These are phyloP conservation scores for Huntiella moniliformis DNA, from an alignment of 2,329 filamentous ascomycete species.

Conservation along the genomic window DNA sequence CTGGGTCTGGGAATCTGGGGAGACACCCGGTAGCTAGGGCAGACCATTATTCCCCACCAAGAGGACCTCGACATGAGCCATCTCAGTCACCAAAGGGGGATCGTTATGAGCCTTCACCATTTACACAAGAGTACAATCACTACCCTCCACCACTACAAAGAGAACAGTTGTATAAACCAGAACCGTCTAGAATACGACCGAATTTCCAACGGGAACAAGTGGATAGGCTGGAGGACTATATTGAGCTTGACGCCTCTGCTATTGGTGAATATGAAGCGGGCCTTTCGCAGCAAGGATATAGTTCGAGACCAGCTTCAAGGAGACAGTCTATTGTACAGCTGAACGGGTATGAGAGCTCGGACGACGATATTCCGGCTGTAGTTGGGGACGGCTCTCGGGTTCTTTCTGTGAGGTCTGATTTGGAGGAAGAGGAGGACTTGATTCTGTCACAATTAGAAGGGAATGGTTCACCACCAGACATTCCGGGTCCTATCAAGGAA, in stretches of 20 bases:
- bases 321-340: neutral
- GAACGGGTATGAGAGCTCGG: neutral
- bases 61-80: neutral
- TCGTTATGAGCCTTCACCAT: too few relatives aligned
- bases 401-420: neutral
- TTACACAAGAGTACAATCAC: neutral
- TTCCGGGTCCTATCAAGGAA: too few relatives aligned
- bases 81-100: neutral
- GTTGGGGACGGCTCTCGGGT: neutral
- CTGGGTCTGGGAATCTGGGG: neutral
- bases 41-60: neutral
- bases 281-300: neutral
- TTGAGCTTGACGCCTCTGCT: neutral
- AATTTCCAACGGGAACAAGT: neutral
- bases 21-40: neutral
- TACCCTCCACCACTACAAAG: neutral
- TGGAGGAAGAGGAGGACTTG: too few relatives aligned
- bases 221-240: neutral
- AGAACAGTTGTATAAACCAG: neutral
- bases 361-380: neutral
- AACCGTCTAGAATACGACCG: neutral
- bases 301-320: neutral
- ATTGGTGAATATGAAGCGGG: neutral
- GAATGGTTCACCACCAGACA: too few relatives aligned
- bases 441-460: too few relatives aligned